Evolutionary conservation across 208 protist species (phyloP).

Genomic region (Dictyostelium gargantuum): DNA sequence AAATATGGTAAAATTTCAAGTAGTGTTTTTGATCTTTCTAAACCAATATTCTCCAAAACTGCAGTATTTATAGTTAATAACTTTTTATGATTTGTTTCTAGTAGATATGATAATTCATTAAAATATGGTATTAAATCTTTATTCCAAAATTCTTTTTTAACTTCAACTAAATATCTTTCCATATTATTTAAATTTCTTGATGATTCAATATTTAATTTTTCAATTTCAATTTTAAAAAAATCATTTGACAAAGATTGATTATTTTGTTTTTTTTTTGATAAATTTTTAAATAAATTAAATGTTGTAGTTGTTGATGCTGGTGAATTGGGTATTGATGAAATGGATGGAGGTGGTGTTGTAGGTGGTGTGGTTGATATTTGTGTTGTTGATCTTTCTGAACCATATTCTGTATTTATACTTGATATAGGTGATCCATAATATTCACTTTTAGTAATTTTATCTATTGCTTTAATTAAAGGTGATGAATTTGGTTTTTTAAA

Average conservation of each 20-base stretch:
- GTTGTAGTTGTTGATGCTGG: background rate
- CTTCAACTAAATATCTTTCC: background rate
- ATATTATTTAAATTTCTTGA: background rate
- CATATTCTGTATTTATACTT: background rate
- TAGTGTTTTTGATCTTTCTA: background rate
- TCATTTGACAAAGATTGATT: no score
- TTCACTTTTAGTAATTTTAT: background rate
- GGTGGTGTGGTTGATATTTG: background rate
- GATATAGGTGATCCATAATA: background rate
- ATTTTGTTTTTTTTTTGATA: background rate
- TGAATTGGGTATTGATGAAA: background rate
- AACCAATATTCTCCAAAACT: background rate
- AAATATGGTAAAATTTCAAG: background rate
- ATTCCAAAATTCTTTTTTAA: slow-evolving; percentile 9
- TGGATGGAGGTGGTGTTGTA: background rate
- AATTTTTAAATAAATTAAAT: background rate
- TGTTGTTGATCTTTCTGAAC: background rate
- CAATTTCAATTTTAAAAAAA: background rate
- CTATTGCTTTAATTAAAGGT: background rate
- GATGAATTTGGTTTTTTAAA: background rate
- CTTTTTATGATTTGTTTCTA: slow-evolving; percentile 24
- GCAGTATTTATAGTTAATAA: background rate
- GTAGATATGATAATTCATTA: background rate
- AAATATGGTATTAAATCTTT: background rate
- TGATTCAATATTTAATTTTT: background rate